These are phyloP conservation scores for Gynochthodes officinalis DNA, from an alignment of 257 asterid genomes.

Conservation along the genomic window DNA sequence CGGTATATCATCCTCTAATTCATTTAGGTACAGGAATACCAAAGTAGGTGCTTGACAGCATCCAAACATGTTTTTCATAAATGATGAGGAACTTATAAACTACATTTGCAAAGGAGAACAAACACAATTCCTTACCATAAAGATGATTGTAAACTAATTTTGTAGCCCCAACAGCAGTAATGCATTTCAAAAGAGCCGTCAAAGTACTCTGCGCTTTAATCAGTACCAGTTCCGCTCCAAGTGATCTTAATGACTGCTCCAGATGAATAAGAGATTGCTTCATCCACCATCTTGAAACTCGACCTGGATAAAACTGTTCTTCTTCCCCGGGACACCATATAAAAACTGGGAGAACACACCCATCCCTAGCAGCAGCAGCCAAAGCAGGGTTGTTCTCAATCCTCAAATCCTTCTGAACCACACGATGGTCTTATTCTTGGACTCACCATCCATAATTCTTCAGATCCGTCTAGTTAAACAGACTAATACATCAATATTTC, in stretches of 20 bases:
- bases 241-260: slow-evolving; percentile 68
- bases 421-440: slow-evolving; percentile 53
- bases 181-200: slow-evolving; percentile 62
- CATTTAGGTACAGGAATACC: not conserved
- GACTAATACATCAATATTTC: not conserved
- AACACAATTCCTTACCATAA: slow-evolving; percentile 49
- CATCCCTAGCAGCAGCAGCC: slow-evolving; percentile 79
- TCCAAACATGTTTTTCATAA: not conserved
- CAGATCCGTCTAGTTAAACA: slow-evolving; percentile 17
- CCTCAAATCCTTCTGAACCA: slow-evolving; percentile 99
- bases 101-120: not conserved
- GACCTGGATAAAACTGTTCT: slow-evolving; percentile 73
- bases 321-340: slow-evolving; percentile 96
- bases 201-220: slow-evolving; percentile 71
- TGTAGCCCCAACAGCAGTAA: slow-evolving; percentile 65
- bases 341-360: slow-evolving; percentile 64
- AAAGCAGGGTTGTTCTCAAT: slow-evolving; percentile 94
- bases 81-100: not conserved
- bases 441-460: slow-evolving; percentile 47
- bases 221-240: slow-evolving; percentile 68
- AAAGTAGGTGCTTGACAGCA: not conserved
- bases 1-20: not conserved
- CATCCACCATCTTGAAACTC: slow-evolving; percentile 98
- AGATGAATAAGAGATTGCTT: slow-evolving; percentile 78
- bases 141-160: slow-evolving; percentile 80